These are phyloP conservation scores for Cercospora sp. DNA, from an alignment of 2,329 filamentous ascomycete genomes.

Conservation along the genomic window DNA sequence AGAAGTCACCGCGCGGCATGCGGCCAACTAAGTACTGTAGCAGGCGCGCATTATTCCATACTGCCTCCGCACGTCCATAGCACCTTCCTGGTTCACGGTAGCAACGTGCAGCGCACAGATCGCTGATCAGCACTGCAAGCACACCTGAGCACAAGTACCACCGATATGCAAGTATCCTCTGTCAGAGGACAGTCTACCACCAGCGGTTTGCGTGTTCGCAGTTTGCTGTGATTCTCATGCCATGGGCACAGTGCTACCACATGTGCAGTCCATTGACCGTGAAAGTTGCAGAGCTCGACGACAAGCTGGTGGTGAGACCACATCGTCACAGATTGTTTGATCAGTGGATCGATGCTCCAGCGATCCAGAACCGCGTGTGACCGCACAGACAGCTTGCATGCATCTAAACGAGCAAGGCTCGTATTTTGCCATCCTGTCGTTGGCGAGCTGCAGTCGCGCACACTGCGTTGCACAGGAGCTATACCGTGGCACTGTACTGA, in stretches of 20 bases:
- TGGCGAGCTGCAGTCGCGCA: not conserved
- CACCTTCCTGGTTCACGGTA: not conserved
- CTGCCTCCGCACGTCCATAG: not conserved
- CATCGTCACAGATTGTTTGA: not conserved
- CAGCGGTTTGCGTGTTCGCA: not conserved
- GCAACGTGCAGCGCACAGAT: not conserved
- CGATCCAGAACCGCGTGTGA: not conserved
- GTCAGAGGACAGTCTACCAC: not conserved
- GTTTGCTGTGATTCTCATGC: not conserved
- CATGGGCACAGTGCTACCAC: not conserved
- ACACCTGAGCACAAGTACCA: not conserved
- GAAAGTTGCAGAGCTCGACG: not conserved
- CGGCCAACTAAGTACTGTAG: not conserved
- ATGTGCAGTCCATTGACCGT: not conserved
- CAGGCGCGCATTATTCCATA: not conserved
- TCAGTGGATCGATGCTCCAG: not conserved
- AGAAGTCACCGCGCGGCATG: not conserved
- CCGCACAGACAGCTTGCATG: not conserved
- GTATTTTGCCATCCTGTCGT: not conserved
- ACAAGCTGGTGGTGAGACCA: not conserved
- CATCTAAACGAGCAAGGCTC: not conserved
- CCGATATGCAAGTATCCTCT: not conserved
- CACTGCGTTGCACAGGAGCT: not conserved
- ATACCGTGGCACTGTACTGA: not conserved
- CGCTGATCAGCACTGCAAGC: not conserved